Conservation (phyloP, 2,329 filamentous ascomycete species). For the Trichoderma cornu-damae region DNA sequence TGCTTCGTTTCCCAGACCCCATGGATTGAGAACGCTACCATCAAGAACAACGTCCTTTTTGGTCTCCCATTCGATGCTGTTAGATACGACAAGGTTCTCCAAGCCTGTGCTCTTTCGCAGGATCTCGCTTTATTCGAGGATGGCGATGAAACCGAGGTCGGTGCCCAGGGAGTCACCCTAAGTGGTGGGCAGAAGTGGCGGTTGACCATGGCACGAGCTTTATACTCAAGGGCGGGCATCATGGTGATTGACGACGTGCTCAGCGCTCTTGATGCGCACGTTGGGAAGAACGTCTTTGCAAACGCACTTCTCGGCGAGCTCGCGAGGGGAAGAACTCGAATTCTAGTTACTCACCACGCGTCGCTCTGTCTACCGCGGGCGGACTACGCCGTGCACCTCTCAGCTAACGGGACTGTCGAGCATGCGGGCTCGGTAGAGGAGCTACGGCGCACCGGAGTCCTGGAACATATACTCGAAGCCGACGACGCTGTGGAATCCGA, state of each 20-base stretch:
- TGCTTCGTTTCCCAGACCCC: conserved; percentile 54
- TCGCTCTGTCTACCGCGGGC: conserved; percentile 5
- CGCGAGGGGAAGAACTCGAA: conserved; percentile 16
- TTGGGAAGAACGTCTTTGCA: conserved; percentile 7
- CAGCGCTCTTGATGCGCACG: conserved; percentile 8
- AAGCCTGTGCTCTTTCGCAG: conserved; percentile 63
- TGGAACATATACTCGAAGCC: conserved; percentile 6
- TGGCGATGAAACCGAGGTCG: conserved; percentile 62
- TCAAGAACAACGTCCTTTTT: conserved; percentile 68
- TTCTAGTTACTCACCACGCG: conserved; percentile 18
- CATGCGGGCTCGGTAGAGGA: conserved; percentile 9
- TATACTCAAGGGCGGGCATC: conserved; percentile 21
- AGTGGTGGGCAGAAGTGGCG: conserved; percentile 22
- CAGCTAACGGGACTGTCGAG: not conserved
- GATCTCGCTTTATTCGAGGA: conserved; percentile 65
- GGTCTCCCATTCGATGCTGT: conserved; percentile 59
- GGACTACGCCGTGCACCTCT: conserved; percentile 31
- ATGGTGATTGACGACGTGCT: conserved; percentile 57
- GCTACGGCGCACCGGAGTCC: not conserved
- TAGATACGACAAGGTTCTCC: conserved; percentile 62
- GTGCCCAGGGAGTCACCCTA: conserved; percentile 19
- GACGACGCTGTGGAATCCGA: not conserved
- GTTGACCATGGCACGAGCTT: conserved; percentile 23
- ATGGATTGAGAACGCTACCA: conserved; percentile 72
- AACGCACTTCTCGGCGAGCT: conserved; percentile 5